Evolutionary conservation across 1,284 basidiomycete species (phyloP), one percentile per base, ranked within the genome.

Genomic region (Cutaneotrichosporon daszewskae): DNA sequence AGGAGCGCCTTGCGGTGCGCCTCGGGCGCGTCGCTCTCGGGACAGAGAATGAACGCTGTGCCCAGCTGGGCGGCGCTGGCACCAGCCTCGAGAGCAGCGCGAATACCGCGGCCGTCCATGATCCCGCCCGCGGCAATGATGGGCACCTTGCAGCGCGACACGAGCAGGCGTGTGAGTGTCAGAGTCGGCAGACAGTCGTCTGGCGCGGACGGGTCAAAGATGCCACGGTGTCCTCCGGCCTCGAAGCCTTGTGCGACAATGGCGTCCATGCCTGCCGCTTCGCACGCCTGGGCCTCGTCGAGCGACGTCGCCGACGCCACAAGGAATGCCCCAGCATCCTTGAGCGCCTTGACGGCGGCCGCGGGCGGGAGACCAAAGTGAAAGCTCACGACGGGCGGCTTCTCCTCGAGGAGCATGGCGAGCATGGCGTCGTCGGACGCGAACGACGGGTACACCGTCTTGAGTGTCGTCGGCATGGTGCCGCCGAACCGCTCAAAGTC

Each of bases 201-300:
- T 22, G 32, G 32, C 2, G 19, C 40, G 0, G 22, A 12, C 2
- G 51, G 49, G 47, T 64, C 57, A 35, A 68, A 64, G n/a, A 58
- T 49, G 5, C 65, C 63, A 23, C 63, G 44, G 55, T 68, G 65
- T 1, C 65, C 65, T 14, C 65, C 65, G 3, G 63, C 63, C 47
- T 68, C 62, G 27, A 43, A 37, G 4, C 65, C 65, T 43, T 68
- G 65, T 2, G 62, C 65, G 17, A 68, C 47, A 16, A 68, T 42
- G 9, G 46, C 53, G 41, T 68, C 64, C 32, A 66, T 20, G 9
- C 58, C 59, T 1, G 57, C 53, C 4, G 34, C 37, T 32, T 63
- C 56, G 7, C 56, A 43, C 14, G 27, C 31, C 19, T 29, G 17
- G 2, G 57, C 63, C 43, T 68, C 65, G 1, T 44, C 47, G 14